Evolutionary conservation across 2,329 filamentous ascomycete species (phyloP).

Genomic region (Diplodia mutila): DNA sequence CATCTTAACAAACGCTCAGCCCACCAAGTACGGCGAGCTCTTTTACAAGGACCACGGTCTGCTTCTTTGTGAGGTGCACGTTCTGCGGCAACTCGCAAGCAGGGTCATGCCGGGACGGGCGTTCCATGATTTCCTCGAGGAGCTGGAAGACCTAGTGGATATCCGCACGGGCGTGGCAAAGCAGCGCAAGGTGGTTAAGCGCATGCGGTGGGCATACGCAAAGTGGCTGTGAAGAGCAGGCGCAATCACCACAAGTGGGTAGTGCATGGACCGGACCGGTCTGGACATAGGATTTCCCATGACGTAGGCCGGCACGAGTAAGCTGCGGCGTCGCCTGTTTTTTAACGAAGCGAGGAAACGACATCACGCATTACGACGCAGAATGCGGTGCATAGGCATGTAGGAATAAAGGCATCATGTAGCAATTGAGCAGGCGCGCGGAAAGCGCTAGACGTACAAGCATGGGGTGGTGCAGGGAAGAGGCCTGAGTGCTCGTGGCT

Average conservation of each 20-base stretch:
- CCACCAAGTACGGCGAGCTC: slow-evolving; percentile 73
- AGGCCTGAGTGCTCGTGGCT: neutral
- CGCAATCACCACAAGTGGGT: neutral
- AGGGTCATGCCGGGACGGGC: slow-evolving; percentile 73
- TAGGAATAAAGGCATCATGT: slow-evolving; percentile 1
- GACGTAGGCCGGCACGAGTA: neutral
- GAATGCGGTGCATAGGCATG: neutral
- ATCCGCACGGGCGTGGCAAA: slow-evolving; percentile 74
- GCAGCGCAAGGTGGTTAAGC: slow-evolving; percentile 77
- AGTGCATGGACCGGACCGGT: slow-evolving; percentile 1
- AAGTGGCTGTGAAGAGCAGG: slow-evolving; percentile 61
- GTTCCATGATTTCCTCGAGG: slow-evolving; percentile 83
- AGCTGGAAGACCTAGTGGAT: slow-evolving; percentile 83
- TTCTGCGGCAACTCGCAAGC: slow-evolving; percentile 71
- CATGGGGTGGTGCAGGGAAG: slow-evolving; percentile 6
- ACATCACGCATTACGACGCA: neutral
- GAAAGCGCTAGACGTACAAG: neutral
- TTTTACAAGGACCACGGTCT: slow-evolving; percentile 92
- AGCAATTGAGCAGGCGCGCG: neutral
- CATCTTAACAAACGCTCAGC: slow-evolving; percentile 53
- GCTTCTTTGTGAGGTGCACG: slow-evolving; percentile 85
- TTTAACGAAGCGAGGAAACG: neutral
- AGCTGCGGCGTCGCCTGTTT: neutral
- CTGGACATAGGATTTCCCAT: neutral
- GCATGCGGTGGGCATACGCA: slow-evolving; percentile 88